Percentiles rank a stretch among this genome's conserved stretches.
Evolutionary conservation across 2,329 filamentous ascomycete genomes (phyloP).

Genomic region (Xylaria sp.): DNA sequence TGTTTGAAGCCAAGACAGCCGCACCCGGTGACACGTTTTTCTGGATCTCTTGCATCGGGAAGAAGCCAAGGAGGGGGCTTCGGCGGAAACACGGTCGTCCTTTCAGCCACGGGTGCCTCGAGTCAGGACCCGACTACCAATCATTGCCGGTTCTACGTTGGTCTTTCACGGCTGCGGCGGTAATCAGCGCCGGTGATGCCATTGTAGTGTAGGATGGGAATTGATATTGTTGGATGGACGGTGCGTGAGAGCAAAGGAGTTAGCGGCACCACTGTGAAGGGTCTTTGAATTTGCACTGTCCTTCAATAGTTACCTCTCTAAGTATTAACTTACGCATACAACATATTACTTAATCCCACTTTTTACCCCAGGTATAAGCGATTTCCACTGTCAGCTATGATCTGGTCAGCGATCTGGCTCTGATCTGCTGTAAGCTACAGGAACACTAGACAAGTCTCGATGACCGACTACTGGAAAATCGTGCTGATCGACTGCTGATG

Average conservation of each 20-base stretch:
- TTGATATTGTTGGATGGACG: not conserved
- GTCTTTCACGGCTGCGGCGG: slow-evolving; percentile 12
- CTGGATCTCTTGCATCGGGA: slow-evolving; percentile 20
- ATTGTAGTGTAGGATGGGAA: not conserved
- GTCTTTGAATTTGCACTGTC: not conserved
- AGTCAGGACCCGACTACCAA: slow-evolving; percentile 9
- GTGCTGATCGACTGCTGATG: slow-evolving; percentile 3
- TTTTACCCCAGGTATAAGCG: slow-evolving; percentile 24
- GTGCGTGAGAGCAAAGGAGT: not conserved
- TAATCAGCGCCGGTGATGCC: not conserved
- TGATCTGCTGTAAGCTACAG: not conserved
- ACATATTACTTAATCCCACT: slow-evolving; percentile 5
- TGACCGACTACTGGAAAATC: not conserved
- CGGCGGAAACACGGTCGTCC: slow-evolving; percentile 31
- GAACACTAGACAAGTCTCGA: not conserved
- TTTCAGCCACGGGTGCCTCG: slow-evolving; percentile 23
- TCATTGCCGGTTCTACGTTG: slow-evolving; percentile 5
- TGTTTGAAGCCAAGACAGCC: slow-evolving; percentile 37
- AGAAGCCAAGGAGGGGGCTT: slow-evolving; percentile 26
- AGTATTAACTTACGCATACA: too few relatives aligned
- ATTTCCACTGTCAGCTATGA: not conserved
- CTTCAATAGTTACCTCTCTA: not conserved
- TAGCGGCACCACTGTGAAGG: not conserved
- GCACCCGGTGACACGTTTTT: slow-evolving; percentile 38
- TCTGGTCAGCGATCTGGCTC: slow-evolving; percentile 1